Percentiles rank a stretch among this genome's conserved stretches.
Conservation (phyloP, 2,329 filamentous ascomycete genomes). For the Fusarium anthophilum region DNA sequence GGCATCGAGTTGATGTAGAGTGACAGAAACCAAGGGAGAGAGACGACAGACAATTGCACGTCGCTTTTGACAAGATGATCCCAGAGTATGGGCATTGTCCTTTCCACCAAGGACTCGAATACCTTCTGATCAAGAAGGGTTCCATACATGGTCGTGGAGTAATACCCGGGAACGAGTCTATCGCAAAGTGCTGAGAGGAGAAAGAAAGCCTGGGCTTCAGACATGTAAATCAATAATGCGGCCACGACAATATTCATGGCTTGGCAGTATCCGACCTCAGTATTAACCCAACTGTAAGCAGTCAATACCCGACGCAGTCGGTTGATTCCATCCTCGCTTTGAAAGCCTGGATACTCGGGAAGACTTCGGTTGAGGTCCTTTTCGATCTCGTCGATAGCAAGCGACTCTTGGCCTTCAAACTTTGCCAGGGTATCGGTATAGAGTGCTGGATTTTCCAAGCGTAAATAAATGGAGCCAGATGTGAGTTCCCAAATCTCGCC, state of each 20-base stretch:
- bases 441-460: conserved; percentile 84
- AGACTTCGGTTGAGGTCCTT: conserved; percentile 97
- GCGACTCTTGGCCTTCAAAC: conserved; percentile 84
- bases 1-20: conserved; percentile 99
- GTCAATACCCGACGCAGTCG: conserved; percentile 90
- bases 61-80: conserved; percentile 97
- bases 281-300: conserved; percentile 96
- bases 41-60: conserved; percentile 96
- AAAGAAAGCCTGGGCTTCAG: conserved; percentile 94
- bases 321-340: conserved; percentile 94
- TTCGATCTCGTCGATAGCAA: conserved; percentile 98
- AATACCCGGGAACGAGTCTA: conserved; percentile 92
- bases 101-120: conserved; percentile 97
- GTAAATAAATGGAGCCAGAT: conserved; percentile 88
- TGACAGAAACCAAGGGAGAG: conserved; percentile 96
- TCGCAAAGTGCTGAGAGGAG: conserved; percentile 92
- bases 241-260: conserved; percentile 99
- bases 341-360: conserved; percentile 96
- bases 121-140: conserved; percentile 96
- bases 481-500: conserved; percentile 97
- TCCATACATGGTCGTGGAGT: conserved; percentile 99
- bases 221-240: conserved; percentile 98
- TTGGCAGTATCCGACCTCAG: conserved; percentile 97
- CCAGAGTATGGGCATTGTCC: conserved; percentile 98
- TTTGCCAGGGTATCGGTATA: conserved; percentile 87